A percentile compares a stretch with the other conserved stretches of the same genome.
Evolutionary conservation across 164 flowering plant species (phyloP).

Genomic region (Tetracentron sinense): DNA sequence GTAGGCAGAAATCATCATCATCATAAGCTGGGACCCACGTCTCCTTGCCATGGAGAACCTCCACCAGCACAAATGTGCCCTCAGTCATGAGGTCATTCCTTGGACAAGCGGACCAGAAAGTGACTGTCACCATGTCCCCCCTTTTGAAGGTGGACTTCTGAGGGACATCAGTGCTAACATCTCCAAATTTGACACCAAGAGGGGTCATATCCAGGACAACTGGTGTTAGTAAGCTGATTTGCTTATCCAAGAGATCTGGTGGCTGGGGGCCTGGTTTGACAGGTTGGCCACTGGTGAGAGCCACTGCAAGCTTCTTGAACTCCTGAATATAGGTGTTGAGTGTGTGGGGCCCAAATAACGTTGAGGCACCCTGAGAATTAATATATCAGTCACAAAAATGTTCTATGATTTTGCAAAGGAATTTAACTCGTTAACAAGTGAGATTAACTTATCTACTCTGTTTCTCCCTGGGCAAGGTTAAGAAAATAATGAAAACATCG

Average conservation of each 20-base stretch:
- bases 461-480: background rate
- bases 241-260: slow-evolving; percentile 81
- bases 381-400: background rate
- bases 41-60: slow-evolving; percentile 52
- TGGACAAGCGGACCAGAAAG: slow-evolving; percentile 93
- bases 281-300: slow-evolving; percentile 46
- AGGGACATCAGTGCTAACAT: slow-evolving; percentile 62
- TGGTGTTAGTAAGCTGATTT: slow-evolving; percentile 76
- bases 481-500: too few species aligned
- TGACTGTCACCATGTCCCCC: slow-evolving; percentile 59
- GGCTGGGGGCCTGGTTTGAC: slow-evolving; percentile 68
- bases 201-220: slow-evolving; percentile 80
- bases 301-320: slow-evolving; percentile 76
- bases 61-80: slow-evolving; percentile 90
- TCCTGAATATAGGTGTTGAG: slow-evolving; percentile 91
- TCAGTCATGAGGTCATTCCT: slow-evolving; percentile 95
- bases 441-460: background rate
- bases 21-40: slow-evolving; percentile 82
- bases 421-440: background rate
- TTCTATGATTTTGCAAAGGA: background rate
- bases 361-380: slow-evolving; percentile 79
- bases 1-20: slow-evolving; percentile 90
- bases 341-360: slow-evolving; percentile 89
- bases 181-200: slow-evolving; percentile 68
- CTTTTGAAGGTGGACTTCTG: slow-evolving; percentile 64